Percentiles rank a stretch among this genome's conserved stretches.
Conservation (phyloP, 192 early-diverging fungal genomes). For the Spizellomyces sp. region DNA sequence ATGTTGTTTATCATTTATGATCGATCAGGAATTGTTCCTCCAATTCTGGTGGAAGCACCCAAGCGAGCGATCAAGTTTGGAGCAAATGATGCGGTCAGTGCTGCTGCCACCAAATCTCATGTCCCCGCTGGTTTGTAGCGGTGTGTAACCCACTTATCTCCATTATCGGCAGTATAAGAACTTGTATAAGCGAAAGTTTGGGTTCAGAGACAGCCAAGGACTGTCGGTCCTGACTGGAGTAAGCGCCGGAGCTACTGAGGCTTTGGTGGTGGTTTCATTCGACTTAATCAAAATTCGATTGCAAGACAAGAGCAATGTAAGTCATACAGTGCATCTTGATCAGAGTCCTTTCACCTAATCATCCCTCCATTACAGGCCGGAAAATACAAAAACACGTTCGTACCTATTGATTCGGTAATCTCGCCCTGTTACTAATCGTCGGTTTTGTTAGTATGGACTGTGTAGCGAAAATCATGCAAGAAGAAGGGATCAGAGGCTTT, state of each 20-base stretch:
- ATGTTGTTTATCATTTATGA: slow-evolving; percentile 53
- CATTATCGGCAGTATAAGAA: slow-evolving; percentile 41
- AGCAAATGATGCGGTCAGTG: slow-evolving; percentile 74
- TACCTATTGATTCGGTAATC: too few relatives aligned
- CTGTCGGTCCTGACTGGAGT: slow-evolving; percentile 86
- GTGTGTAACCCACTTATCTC: slow-evolving; percentile 35
- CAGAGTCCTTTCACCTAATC: neutral
- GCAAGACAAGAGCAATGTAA: slow-evolving; percentile 85
- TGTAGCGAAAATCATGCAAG: slow-evolving; percentile 46
- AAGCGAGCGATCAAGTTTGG: slow-evolving; percentile 98
- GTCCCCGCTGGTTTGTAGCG: too few relatives aligned
- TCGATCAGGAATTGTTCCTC: slow-evolving; percentile 85
- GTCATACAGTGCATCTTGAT: slow-evolving; percentile 9
- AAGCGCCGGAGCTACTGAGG: slow-evolving; percentile 90
- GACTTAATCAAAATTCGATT: slow-evolving; percentile 96
- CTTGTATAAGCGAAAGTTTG: slow-evolving; percentile 58
- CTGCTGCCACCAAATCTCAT: neutral
- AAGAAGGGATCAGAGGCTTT: slow-evolving; percentile 82
- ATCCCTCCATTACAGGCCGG: slow-evolving; percentile 56
- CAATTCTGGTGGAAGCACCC: slow-evolving; percentile 96
- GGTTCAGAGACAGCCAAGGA: slow-evolving; percentile 69
- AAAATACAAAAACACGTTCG: slow-evolving; percentile 75
- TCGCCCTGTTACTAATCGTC: neutral
- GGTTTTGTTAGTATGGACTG: slow-evolving; percentile 9
- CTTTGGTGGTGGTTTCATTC: slow-evolving; percentile 83